Base-by-base conservation (phyloP, 192 early-diverging fungal species). In the Gaertneriomyces sp. region DNA sequence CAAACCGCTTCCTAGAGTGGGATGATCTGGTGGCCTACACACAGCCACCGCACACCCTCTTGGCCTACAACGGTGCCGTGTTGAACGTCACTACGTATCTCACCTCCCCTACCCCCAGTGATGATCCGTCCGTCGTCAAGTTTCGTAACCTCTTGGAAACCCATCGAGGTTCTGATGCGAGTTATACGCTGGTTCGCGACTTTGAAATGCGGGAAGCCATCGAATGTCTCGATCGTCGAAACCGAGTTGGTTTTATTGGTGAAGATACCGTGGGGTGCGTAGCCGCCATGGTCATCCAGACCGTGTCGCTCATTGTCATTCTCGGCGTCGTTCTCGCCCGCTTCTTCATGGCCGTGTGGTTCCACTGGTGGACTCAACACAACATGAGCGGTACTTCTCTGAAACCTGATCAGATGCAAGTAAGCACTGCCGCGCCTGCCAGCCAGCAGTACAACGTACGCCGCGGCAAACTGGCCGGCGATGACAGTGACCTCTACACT, bases 381-480 rank as follows among this genome's bases (percentile, higher is more conserved):
- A 33, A 33, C 25, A 33, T 33, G 25, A 33, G 25, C 25, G 25
- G 25, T 33, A 33, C 25, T 33, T 33, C 25, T 33, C 75, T 76
- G n/a, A 55, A 58, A 19, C 55, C 58, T 45, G 58, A 53, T 17
- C 50, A 49, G n/a, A 20, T 42, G 51, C 19, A 58, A 47, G 19
- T 41, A 2, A 57, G 63, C 52, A 65, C 52, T 14, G 45, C 55
- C 45, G 52, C 45, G 46, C 43, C 16, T 38, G 89, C 43, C 84
- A 93, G 79, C 53, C 11, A 97, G 91, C 5, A 89, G 89, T 0
- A 88, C 93, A 43, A 89, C 89, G 64, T 10, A 2, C 20, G 45
- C 61, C 14, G 42, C 54, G 4, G 38, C 12, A 45, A 46, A 42
- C 38, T 38, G 39, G 20, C 17, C 16, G 40, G 7, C n/a, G 58